Conservation (phyloP, 78 protist genomes). For the Polysphondylium violaceum region DNA sequence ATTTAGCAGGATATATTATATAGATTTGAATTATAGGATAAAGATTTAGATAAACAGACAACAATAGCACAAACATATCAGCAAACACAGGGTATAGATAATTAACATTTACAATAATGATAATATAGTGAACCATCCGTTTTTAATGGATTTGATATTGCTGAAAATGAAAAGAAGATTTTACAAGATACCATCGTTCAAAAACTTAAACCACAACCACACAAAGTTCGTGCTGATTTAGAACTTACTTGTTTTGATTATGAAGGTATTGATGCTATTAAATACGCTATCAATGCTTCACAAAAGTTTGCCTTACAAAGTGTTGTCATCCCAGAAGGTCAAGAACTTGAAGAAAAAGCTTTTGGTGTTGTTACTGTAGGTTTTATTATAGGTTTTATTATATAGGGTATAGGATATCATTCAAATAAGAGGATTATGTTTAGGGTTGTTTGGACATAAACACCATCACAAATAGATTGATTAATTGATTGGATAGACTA, state of each 20-base stretch:
- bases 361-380: constrained; percentile 65
- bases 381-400: neutral
- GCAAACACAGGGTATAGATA: too few species aligned
- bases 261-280: constrained; percentile 98
- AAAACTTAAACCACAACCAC: constrained; percentile 93
- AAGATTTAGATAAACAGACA: too few species aligned
- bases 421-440: neutral
- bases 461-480: neutral
- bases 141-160: constrained; percentile 66
- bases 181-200: constrained; percentile 85
- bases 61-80: too few species aligned
- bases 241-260: constrained; percentile 92
- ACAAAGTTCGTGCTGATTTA: constrained; percentile 79
- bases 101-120: neutral
- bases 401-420: neutral
- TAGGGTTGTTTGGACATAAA: neutral
- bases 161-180: constrained; percentile 14
- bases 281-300: constrained; percentile 91
- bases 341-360: constrained; percentile 39
- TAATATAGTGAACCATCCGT: constrained; percentile 58
- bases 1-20: neutral
- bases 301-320: constrained; percentile 54
- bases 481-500: neutral
- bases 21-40: too few species aligned
- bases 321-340: constrained; percentile 10